Evolutionary conservation across 2,329 filamentous ascomycete genomes (phyloP), one percentile per base, ranked within the genome.

Genomic region (Pseudonectria foliicola): DNA sequence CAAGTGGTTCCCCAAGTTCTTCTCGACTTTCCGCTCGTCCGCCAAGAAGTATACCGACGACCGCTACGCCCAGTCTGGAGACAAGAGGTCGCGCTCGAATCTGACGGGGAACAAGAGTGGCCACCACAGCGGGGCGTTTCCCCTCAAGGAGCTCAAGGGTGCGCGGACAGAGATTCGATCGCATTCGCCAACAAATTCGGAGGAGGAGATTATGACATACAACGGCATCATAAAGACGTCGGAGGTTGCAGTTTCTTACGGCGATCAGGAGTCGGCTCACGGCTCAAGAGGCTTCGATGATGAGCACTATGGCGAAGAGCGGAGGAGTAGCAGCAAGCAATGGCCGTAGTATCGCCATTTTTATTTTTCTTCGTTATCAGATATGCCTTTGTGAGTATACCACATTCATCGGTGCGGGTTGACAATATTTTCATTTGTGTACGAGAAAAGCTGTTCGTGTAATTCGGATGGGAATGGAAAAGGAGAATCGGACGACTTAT

Each of bases 141-240:
- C 18, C 18, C 46, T 59, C 31, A 54, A 50, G 35, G 49, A 56
- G 25, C 45, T 59, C 24, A 53, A 52, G 40, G 44, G 43, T 25
- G 14, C 33, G 3, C 45, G 41, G 12, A 56, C 60, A 5, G 58
- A 59, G 33, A 55, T 61, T 23, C 50, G 58, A 21, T 48, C 53
- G 10, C 44, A 45, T 13, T 59, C 59, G 29, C 55, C 59, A 3
- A 55, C 50, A 5, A 53, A 51, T 2, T 59, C 53, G 12, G 56
- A 63, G 41, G 60, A 63, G 42, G 59, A 62, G 38, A 63, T 62
- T 27, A 60, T 63, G 53, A 56, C 57, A 4, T 57, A 61, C 40
- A 57, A 62, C 30, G 59, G 60, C 24, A 64, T 64, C 24, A 44
- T 64, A 32, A 50, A 59, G 25, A 62, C 59, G 7, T 43, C 44